A percentile compares a stretch with the other conserved stretches of the same genome.
phyloP scores from a whole-genome alignment of 768 basidiomycete genomes.

The Naematelia aurantialba region DNA sequence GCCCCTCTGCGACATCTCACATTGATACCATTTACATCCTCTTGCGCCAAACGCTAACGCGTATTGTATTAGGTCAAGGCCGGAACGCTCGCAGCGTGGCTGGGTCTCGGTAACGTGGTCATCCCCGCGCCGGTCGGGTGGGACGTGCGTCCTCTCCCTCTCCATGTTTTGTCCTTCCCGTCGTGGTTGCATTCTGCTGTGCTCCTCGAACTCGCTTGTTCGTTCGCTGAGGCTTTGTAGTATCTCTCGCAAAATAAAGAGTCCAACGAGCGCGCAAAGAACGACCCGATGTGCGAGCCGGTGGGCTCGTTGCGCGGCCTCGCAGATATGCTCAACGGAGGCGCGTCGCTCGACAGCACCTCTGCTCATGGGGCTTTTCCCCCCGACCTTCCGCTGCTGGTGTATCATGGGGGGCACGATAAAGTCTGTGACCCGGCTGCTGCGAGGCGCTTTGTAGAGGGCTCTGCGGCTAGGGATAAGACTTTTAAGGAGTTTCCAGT shows the following conservation, averaged over 20 bases:
- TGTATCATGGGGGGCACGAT: slow-evolving; percentile 42
- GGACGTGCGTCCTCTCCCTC: slow-evolving; percentile 17
- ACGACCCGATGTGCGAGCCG: slow-evolving; percentile 42
- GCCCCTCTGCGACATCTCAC: background rate
- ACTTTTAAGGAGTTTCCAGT: slow-evolving; percentile 31
- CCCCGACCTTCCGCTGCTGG: slow-evolving; percentile 28
- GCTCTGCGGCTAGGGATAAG: slow-evolving; percentile 26
- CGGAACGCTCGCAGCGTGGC: slow-evolving; percentile 24
- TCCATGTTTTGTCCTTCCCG: background rate
- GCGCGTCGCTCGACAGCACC: slow-evolving; percentile 20
- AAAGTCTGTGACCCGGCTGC: slow-evolving; percentile 30
- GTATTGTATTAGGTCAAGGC: slow-evolving; percentile 25
- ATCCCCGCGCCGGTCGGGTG: slow-evolving; percentile 35
- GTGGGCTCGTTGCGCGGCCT: slow-evolving; percentile 30
- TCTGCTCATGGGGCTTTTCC: slow-evolving; percentile 30
- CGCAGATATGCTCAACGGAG: slow-evolving; percentile 40
- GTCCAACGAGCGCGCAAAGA: slow-evolving; percentile 16
- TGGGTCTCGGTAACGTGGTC: slow-evolving; percentile 33
- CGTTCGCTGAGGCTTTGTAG: slow-evolving; percentile 6
- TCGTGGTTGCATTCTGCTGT: background rate
- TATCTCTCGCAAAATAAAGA: slow-evolving; percentile 35
- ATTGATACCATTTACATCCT: too few relatives aligned
- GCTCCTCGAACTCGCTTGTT: background rate
- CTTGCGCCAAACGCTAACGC: slow-evolving; percentile 8
- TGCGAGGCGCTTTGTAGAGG: slow-evolving; percentile 29